Percentiles rank a stretch among this genome's conserved stretches.
These are phyloP conservation scores for Barnettozyma botsteinii DNA, from an alignment of 805 yeast species.

Conservation along the genomic window DNA sequence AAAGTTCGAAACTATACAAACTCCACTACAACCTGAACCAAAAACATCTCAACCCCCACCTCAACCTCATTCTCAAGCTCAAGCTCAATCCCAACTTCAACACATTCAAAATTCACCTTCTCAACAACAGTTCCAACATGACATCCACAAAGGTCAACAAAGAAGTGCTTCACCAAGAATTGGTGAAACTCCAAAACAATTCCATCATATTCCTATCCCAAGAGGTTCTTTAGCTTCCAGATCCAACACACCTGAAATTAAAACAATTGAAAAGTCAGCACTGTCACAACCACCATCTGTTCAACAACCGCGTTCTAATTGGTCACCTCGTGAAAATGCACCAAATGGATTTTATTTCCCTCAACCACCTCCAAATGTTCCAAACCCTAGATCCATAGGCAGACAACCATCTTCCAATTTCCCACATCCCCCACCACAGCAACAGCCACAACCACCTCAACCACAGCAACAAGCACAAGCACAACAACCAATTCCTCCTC, in stretches of 20 bases:
- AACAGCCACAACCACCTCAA: conserved; percentile 1
- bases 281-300: neutral
- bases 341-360: neutral
- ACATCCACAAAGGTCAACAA: conserved; percentile 1
- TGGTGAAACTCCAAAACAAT: conserved; percentile 17
- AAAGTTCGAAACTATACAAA: conserved; percentile 4
- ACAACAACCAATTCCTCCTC: conserved; percentile 3
- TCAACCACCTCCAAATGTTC: neutral
- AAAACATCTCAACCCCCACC: conserved; percentile 2
- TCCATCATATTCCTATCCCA: conserved; percentile 25
- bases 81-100: neutral
- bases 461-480: conserved; percentile 5
- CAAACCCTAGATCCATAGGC: neutral
- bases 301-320: conserved; percentile 2
- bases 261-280: too few relatives aligned
- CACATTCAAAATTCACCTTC: conserved; percentile 2
- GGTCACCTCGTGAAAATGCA: neutral
- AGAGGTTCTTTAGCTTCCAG: conserved; percentile 17
- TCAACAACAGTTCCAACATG: conserved; percentile 3
- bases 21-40: conserved; percentile 4
- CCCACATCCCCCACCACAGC: conserved; percentile 2
- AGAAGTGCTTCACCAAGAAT: neutral
- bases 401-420: neutral
- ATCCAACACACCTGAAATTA: conserved; percentile 14
- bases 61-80: neutral